These are phyloP conservation scores for Clarireedia monteithiana DNA, from an alignment of 2,329 filamentous ascomycete species.

Conservation along the genomic window DNA sequence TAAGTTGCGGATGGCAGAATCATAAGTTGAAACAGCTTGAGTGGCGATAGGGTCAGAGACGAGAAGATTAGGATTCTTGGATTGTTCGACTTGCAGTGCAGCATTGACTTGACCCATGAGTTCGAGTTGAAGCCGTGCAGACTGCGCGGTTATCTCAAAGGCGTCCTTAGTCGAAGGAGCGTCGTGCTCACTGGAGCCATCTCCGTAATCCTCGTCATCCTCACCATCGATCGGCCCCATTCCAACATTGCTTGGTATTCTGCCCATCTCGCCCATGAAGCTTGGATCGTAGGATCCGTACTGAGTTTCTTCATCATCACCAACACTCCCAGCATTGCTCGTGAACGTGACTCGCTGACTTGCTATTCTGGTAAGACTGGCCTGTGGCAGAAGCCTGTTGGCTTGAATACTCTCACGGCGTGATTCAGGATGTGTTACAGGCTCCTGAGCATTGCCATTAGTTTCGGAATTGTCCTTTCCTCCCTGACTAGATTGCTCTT, in stretches of 20 bases:
- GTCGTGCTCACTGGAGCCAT: conserved; percentile 73
- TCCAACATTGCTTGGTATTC: conserved; percentile 20
- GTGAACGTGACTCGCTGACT: conserved; percentile 26
- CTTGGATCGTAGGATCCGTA: conserved; percentile 51
- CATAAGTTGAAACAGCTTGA: conserved; percentile 78
- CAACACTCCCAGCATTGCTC: conserved; percentile 30
- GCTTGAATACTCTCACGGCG: conserved; percentile 40
- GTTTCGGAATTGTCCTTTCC: conserved; percentile 15
- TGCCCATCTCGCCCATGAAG: conserved; percentile 33
- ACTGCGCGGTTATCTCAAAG: conserved; percentile 94
- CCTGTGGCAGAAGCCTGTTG: conserved; percentile 19
- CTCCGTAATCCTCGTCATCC: conserved; percentile 68
- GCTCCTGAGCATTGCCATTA: conserved; percentile 20
- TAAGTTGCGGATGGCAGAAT: conserved; percentile 80
- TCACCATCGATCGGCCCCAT: conserved; percentile 40
- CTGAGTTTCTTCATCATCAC: conserved; percentile 44
- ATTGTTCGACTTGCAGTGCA: conserved; percentile 67
- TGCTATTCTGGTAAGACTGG: conserved; percentile 20
- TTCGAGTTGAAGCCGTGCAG: conserved; percentile 85
- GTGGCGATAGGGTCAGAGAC: conserved; percentile 71
- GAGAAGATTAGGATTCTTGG: conserved; percentile 59
- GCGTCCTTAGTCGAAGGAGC: conserved; percentile 78
- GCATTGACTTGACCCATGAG: conserved; percentile 77
- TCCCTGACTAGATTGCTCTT: conserved; percentile 54
- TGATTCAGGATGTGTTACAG: conserved; percentile 26